These are phyloP conservation scores for Tuber aestivum DNA, from an alignment of 495 filamentous ascomycete species.

Conservation along the genomic window DNA sequence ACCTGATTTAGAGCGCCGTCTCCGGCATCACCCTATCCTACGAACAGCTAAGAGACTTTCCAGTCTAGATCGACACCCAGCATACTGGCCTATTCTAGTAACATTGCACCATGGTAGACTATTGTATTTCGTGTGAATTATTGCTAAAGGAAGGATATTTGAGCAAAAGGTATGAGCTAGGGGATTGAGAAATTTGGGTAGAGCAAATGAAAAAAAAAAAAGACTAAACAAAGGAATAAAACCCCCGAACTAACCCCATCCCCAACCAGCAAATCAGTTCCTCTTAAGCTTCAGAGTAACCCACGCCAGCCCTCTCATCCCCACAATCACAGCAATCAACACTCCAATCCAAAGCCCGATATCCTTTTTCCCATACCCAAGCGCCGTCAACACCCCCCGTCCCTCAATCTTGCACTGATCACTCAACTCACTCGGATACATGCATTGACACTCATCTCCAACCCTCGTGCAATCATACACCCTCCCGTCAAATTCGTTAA, in stretches of 20 bases:
- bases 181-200: background rate
- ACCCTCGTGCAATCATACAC: slow-evolving; percentile 53
- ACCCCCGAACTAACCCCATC: background rate
- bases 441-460: slow-evolving; percentile 55
- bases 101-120: background rate
- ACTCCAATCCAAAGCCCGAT: slow-evolving; percentile 70
- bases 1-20: too few species aligned
- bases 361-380: slow-evolving; percentile 59
- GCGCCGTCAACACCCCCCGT: slow-evolving; percentile 58
- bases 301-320: slow-evolving; percentile 59
- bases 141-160: background rate
- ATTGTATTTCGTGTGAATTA: background rate
- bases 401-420: slow-evolving; percentile 63
- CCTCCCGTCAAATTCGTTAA: slow-evolving; percentile 67
- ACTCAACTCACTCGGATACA: slow-evolving; percentile 60
- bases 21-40: too few species aligned
- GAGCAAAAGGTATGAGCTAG: background rate
- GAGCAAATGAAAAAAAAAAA: background rate
- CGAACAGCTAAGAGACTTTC: too few species aligned
- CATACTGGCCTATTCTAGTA: too few species aligned
- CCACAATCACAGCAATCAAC: slow-evolving; percentile 64
- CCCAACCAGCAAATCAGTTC: background rate
- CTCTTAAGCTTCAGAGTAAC: slow-evolving; percentile 36
- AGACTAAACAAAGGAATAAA: background rate
- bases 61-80: too few species aligned